phyloP scores from a whole-genome alignment of 176 grass and related monocot genomes.

The Alloteropsis semialata region DNA sequence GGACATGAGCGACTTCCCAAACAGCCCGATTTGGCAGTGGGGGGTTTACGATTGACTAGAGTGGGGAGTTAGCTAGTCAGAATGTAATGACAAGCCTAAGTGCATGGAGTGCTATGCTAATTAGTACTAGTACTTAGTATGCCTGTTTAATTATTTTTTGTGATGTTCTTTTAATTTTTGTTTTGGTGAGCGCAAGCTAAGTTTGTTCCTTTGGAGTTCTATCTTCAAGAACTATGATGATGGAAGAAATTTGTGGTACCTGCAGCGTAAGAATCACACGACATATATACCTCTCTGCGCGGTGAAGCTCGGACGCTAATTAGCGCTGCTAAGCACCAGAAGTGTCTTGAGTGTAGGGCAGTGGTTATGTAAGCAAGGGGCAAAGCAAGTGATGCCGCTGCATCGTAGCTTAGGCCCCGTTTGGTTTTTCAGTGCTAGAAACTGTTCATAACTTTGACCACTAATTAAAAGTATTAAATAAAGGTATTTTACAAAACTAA shows the following conservation, averaged over 20 bases:
- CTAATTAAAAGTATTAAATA: too few relatives aligned
- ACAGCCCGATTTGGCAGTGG: slow-evolving; percentile 29
- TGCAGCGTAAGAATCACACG: neutral
- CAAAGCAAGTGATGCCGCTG: too few relatives aligned
- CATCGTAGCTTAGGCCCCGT: too few relatives aligned
- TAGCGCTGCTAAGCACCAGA: too few relatives aligned
- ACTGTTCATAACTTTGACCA: too few relatives aligned
- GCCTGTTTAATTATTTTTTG: neutral
- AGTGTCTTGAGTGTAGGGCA: neutral
- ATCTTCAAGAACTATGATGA: neutral
- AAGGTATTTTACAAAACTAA: too few relatives aligned
- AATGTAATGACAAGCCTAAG: neutral
- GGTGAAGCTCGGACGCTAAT: neutral
- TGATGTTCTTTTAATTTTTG: neutral
- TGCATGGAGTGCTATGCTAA: neutral
- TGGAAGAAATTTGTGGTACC: neutral
- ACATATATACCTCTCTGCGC: neutral
- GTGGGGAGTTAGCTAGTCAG: neutral
- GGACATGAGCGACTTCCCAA: slow-evolving; percentile 29
- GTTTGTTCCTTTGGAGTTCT: neutral
- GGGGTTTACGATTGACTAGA: neutral
- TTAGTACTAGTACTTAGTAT: neutral
- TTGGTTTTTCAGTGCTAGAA: too few relatives aligned
- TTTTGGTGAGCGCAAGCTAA: neutral
- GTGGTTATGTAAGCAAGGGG: too few relatives aligned